Evolutionary conservation across 352 stramenopile genomes (phyloP).

Genomic region (Pelagophyceae sp.): DNA sequence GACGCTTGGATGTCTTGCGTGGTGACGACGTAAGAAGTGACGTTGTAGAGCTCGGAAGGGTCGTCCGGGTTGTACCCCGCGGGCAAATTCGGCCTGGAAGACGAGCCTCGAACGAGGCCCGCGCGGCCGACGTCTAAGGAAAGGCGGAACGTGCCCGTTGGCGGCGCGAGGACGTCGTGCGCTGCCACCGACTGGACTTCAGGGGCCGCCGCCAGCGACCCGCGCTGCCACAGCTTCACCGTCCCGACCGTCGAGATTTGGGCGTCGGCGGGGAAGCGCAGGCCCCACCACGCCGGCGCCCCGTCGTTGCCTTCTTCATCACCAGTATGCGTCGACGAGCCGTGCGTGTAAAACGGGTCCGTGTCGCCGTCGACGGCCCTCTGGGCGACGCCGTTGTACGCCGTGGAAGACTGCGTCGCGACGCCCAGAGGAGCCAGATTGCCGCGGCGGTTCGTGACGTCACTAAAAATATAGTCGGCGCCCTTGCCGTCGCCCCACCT

Average conservation of each 20-base stretch:
- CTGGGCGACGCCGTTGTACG: conserved; percentile 38
- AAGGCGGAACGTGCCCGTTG: not conserved
- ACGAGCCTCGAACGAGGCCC: not conserved
- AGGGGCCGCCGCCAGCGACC: not conserved
- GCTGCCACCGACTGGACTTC: conserved; percentile 19
- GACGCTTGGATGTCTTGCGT: not conserved
- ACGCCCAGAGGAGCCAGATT: conserved; percentile 54
- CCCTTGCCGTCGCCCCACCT: conserved; percentile 54
- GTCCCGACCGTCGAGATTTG: conserved; percentile 13
- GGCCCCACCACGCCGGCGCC: conserved; percentile 55
- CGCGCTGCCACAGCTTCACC: conserved; percentile 23
- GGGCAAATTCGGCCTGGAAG: too few relatives aligned
- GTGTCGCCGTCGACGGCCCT: conserved; percentile 61
- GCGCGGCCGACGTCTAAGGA: not conserved
- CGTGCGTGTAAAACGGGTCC: conserved; percentile 40
- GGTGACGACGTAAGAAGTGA: not conserved
- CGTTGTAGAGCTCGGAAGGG: not conserved
- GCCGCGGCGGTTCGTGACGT: conserved; percentile 19
- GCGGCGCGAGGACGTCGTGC: not conserved
- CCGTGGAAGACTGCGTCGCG: conserved; percentile 61
- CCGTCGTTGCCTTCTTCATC: conserved; percentile 26
- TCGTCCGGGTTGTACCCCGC: too few relatives aligned
- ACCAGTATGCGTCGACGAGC: conserved; percentile 48
- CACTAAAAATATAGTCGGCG: conserved; percentile 47
- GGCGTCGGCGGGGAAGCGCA: conserved; percentile 30